A percentile compares a stretch with the other conserved stretches of the same genome.
These are phyloP conservation scores for Krasilnikovozyma curviuscula DNA, from an alignment of 768 basidiomycete genomes.

Conservation along the genomic window DNA sequence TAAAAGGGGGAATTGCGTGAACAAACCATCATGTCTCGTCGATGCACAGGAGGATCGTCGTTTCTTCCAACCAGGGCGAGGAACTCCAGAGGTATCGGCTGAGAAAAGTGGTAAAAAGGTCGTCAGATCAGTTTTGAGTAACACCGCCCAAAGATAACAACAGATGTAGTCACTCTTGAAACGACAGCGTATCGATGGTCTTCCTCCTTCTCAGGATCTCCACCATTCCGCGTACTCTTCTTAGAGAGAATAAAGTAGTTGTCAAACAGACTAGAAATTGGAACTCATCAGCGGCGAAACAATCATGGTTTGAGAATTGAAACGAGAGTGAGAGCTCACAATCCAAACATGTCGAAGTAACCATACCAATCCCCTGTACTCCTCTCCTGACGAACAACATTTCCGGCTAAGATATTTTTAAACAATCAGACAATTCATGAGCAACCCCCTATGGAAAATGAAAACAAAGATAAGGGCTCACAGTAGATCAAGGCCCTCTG, in stretches of 20 bases:
- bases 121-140: background rate
- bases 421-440: no score
- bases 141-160: background rate
- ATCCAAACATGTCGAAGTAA: no score
- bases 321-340: background rate
- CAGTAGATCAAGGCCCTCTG: conserved; percentile 4
- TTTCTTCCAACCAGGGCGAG: conserved; percentile 4
- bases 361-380: conserved; percentile 9
- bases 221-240: conserved; percentile 1
- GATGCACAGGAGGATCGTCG: conserved; percentile 2
- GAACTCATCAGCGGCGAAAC: background rate
- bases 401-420: no score
- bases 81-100: conserved; percentile 9
- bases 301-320: background rate
- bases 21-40: conserved; percentile 9
- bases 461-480: no score
- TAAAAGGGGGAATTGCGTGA: no score
- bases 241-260: conserved; percentile 10
- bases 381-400: background rate
- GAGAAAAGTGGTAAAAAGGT: background rate
- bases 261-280: conserved; percentile 5
- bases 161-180: background rate
- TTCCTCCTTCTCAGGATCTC: conserved; percentile 5
- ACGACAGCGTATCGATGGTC: conserved; percentile 7
- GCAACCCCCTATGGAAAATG: no score